Base-by-base conservation (phyloP, 768 basidiomycete species). In the Leccinum barrowsii region DNA sequence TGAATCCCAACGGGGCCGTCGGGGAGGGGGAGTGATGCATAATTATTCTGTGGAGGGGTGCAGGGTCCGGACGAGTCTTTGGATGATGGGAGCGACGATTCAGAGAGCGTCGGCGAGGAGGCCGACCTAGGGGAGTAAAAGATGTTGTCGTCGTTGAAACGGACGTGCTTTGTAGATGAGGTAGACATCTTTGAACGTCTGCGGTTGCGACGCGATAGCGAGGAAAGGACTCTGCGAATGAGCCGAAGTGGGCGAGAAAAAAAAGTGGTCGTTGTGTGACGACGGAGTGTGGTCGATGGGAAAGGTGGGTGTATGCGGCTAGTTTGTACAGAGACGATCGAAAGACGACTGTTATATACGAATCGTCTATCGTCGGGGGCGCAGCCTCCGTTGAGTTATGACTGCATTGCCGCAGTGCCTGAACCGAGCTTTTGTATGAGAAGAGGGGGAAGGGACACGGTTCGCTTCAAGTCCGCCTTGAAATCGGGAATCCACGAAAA, bases 121-220 rank as follows among this genome's bases (percentile, higher is more conserved):
- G 63, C 64, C 8, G 61, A 56, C 30, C 57, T 50, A 47, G 71
- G 70, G 7, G 73, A 73, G 58, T 71, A 73, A 30, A 71, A 69
- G 57, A 69, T 65, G 57, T 74, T 74, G 58, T 68, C 69, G 40
- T 71, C 62, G 58, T 64, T 59, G 63, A 74, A 73, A 34, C 62
- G 72, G 56, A 75, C 73, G 7, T 70, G 73, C 42, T 69, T 72
- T 12, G 50, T 62, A 0, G 55, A 5, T 5, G 2, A 5, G 2
- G 2, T 17, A 2, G 71, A 56, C 71, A 73, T 73, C 35, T 11
- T 63, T 55, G 51, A 53, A 15, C 48, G 22, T 37, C 15, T 54
- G 51, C 28, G 19, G 22, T 19, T 22, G 32, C 42, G 59, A 52
- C 47, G 62, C 50, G 61, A 60, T 55, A 63, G 58, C 60, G 51